These are phyloP conservation scores for Tympanopsis confertula DNA, from an alignment of 2,329 filamentous ascomycete species.

Conservation along the genomic window DNA sequence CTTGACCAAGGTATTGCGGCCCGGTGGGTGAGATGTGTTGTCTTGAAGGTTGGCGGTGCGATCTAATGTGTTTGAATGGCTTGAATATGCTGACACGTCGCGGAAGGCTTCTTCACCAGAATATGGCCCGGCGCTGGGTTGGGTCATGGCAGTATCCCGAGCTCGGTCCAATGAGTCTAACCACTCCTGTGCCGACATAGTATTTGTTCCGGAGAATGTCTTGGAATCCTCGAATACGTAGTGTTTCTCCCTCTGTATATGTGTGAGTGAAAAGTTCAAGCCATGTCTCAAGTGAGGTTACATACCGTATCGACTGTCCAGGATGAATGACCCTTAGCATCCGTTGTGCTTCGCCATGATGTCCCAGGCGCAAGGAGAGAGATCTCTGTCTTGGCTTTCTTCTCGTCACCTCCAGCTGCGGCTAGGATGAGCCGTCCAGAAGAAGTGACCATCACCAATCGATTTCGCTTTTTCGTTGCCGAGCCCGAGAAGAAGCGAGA, in stretches of 20 bases:
- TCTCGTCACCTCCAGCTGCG: constrained; percentile 85
- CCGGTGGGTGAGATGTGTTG: constrained; percentile 28
- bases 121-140: constrained; percentile 42
- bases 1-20: constrained; percentile 35
- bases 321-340: constrained; percentile 75
- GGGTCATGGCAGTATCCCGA: constrained; percentile 69
- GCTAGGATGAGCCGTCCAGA: constrained; percentile 82
- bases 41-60: constrained; percentile 41
- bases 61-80: constrained; percentile 63
- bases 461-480: constrained; percentile 82
- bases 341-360: constrained; percentile 67
- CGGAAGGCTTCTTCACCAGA: constrained; percentile 51
- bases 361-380: constrained; percentile 69
- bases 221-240: constrained; percentile 93
- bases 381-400: constrained; percentile 85
- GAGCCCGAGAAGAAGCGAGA: constrained; percentile 87
- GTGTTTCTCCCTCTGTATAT: constrained; percentile 66
- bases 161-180: constrained; percentile 78
- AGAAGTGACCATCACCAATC: constrained; percentile 89
- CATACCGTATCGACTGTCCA: constrained; percentile 93
- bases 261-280: constrained; percentile 1
- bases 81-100: constrained; percentile 64
- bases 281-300: background rate
- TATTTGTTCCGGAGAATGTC: constrained; percentile 48
- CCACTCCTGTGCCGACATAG: constrained; percentile 77